Evolutionary conservation across 2,329 filamentous ascomycete species (phyloP).

Genomic region (Calonectria pseudoreteaudii): DNA sequence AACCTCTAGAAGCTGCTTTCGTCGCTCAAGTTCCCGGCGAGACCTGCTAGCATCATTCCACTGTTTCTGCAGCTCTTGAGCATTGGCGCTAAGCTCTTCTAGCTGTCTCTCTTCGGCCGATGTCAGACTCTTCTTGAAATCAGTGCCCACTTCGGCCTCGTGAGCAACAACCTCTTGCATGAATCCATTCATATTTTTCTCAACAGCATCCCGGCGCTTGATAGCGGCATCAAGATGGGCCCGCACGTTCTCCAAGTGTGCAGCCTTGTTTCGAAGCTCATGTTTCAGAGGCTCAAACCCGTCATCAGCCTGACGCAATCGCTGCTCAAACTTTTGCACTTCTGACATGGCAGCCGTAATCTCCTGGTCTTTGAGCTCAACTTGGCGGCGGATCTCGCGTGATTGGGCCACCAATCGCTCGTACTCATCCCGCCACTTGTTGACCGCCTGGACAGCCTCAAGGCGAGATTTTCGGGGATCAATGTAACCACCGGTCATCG

Average conservation of each 20-base stretch:
- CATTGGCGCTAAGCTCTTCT: constrained; percentile 74
- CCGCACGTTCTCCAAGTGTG: constrained; percentile 78
- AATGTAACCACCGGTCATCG: constrained; percentile 93
- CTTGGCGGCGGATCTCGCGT: constrained; percentile 73
- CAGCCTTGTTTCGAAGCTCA: constrained; percentile 81
- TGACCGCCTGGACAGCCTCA: constrained; percentile 82
- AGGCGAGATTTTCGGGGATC: constrained; percentile 88
- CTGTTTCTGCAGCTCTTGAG: constrained; percentile 81
- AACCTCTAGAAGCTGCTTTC: constrained; percentile 86
- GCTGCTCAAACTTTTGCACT: constrained; percentile 84
- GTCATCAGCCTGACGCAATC: constrained; percentile 80
- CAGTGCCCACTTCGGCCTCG: constrained; percentile 82
- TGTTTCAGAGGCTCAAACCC: constrained; percentile 84
- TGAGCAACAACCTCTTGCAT: constrained; percentile 81
- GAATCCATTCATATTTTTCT: constrained; percentile 80
- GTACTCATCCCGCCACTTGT: constrained; percentile 79
- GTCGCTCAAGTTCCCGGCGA: constrained; percentile 81
- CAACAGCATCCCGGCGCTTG: constrained; percentile 74
- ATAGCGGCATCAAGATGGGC: constrained; percentile 79
- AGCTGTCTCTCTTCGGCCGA: constrained; percentile 85
- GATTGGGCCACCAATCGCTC: constrained; percentile 75
- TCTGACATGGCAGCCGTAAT: constrained; percentile 89
- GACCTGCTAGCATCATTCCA: constrained; percentile 80
- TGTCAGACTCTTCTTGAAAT: constrained; percentile 92
- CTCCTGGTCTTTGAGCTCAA: constrained; percentile 86